Evolutionary conservation across 768 basidiomycete species (phyloP).

Genomic region (Boletellus emodensis): DNA sequence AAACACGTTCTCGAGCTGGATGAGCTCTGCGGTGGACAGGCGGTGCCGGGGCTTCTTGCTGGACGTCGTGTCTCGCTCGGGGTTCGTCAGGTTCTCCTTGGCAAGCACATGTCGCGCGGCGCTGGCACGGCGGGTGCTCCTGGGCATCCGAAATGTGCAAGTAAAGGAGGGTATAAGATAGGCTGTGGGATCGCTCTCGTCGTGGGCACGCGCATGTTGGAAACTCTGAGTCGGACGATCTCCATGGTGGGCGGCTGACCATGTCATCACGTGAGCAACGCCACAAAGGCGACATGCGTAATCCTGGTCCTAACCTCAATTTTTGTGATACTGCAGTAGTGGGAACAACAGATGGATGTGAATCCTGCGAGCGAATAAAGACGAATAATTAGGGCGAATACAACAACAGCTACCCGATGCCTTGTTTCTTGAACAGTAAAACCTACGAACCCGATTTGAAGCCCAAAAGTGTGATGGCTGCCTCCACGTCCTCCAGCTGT

Average conservation of each 20-base stretch:
- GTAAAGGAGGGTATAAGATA: slow-evolving; percentile 18
- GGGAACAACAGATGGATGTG: too few species aligned
- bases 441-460: slow-evolving; percentile 25
- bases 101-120: slow-evolving; percentile 2
- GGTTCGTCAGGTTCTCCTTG: slow-evolving; percentile 16
- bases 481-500: slow-evolving; percentile 34
- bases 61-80: background rate
- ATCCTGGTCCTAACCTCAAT: too few species aligned
- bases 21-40: slow-evolving; percentile 31
- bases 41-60: slow-evolving; percentile 35
- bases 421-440: background rate
- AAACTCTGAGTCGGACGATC: background rate
- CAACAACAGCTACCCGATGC: slow-evolving; percentile 7
- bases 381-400: slow-evolving; percentile 28
- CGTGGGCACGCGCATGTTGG: background rate
- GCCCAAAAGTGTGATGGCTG: slow-evolving; percentile 34
- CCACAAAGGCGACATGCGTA: background rate
- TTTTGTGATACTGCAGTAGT: too few species aligned
- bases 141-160: slow-evolving; percentile 22
- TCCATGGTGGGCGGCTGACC: slow-evolving; percentile 21
- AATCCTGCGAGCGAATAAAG: slow-evolving; percentile 18
- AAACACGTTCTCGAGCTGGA: slow-evolving; percentile 27
- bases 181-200: slow-evolving; percentile 12
- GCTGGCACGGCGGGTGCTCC: slow-evolving; percentile 26
- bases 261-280: slow-evolving; percentile 17